These are phyloP conservation scores for Candida nanaspora DNA, from an alignment of 805 yeast species.

Conservation along the genomic window DNA sequence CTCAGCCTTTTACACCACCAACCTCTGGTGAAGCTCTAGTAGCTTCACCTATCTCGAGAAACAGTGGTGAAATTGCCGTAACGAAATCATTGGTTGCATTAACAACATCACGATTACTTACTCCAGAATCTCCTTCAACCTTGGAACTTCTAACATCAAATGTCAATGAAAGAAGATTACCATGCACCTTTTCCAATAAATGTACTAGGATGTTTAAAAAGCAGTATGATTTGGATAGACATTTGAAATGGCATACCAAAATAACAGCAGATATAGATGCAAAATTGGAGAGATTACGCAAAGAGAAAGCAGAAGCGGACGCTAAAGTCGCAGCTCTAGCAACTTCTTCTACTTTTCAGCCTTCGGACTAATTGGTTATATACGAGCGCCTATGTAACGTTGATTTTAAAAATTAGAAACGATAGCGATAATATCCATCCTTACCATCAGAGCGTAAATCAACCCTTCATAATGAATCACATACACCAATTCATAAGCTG, in stretches of 20 bases:
- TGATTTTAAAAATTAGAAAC: background rate
- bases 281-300: slow-evolving; percentile 6
- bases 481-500: too few relatives aligned
- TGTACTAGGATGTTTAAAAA: slow-evolving; percentile 50
- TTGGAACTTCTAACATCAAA: slow-evolving; percentile 32
- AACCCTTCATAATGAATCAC: too few relatives aligned
- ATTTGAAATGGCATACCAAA: slow-evolving; percentile 44
- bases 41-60: slow-evolving; percentile 27
- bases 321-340: background rate
- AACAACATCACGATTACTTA: slow-evolving; percentile 8
- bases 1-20: background rate
- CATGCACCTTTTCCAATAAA: slow-evolving; percentile 37
- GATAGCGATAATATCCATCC: too few relatives aligned
- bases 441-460: too few relatives aligned
- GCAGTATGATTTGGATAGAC: slow-evolving; percentile 41
- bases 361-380: background rate
- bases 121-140: slow-evolving; percentile 19
- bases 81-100: background rate
- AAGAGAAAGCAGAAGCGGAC: background rate
- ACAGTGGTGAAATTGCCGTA: slow-evolving; percentile 32
- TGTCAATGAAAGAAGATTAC: slow-evolving; percentile 26
- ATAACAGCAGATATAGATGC: slow-evolving; percentile 9
- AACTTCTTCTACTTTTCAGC: background rate
- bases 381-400: background rate
- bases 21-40: background rate